Evolutionary conservation across 257 asterid genomes (phyloP).

Genomic region (Euphrasia confusa): DNA sequence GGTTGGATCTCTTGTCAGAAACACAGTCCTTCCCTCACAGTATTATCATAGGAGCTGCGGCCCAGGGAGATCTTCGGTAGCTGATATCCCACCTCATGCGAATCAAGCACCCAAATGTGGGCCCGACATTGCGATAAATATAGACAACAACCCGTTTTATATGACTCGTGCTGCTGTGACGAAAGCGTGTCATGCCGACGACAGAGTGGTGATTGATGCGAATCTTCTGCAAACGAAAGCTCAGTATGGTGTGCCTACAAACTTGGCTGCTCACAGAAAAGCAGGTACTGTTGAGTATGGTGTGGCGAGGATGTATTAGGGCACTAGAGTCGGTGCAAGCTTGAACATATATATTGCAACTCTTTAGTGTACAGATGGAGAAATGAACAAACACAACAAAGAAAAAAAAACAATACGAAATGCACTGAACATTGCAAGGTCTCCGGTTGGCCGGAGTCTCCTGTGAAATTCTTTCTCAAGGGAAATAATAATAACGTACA

Average conservation of each 20-base stretch:
- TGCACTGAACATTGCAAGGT: background rate
- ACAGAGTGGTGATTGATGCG: conserved; percentile 48
- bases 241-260: conserved; percentile 46
- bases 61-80: conserved; percentile 32
- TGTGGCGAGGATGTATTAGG: conserved; percentile 41
- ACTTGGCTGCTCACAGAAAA: conserved; percentile 34
- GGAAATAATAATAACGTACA: background rate
- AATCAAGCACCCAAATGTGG: conserved; percentile 54
- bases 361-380: background rate
- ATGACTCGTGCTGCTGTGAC: conserved; percentile 42
- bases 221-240: conserved; percentile 52
- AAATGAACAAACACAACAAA: too few relatives aligned
- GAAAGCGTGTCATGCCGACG: conserved; percentile 35
- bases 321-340: background rate
- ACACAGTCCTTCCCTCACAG: conserved; percentile 31
- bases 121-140: conserved; percentile 62
- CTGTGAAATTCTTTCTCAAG: background rate
- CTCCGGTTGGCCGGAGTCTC: background rate
- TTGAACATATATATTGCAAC: background rate
- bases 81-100: conserved; percentile 34
- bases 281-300: conserved; percentile 38
- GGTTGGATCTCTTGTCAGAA: conserved; percentile 38
- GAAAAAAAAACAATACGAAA: background rate
- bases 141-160: conserved; percentile 54
- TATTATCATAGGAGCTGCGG: conserved; percentile 39